These are phyloP conservation scores for Odonthalia washingtoniensis DNA, from an alignment of 31 red algal genomes.

Conservation along the genomic window DNA sequence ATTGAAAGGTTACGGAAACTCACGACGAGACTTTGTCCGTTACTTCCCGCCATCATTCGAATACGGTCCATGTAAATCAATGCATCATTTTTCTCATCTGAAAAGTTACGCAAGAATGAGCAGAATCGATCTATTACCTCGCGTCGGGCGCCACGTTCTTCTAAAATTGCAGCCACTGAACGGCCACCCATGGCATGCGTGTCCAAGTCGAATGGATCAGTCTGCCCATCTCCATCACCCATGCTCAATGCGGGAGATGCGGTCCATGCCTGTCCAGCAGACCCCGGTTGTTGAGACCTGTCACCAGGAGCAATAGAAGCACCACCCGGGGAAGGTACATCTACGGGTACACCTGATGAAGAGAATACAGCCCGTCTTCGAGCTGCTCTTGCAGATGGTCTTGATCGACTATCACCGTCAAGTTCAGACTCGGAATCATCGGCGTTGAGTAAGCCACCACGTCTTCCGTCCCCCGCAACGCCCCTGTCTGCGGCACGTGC, in stretches of 20 bases:
- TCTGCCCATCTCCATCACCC: conserved; percentile 38
- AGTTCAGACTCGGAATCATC: conserved; percentile 64
- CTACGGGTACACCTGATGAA: not conserved
- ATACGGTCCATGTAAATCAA: conserved; percentile 89
- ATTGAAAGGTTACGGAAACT: conserved; percentile 82
- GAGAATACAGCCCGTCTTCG: not conserved
- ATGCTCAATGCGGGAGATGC: conserved; percentile 52
- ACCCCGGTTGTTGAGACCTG: conserved; percentile 7
- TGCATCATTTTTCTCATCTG: conserved; percentile 83
- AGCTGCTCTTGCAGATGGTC: not conserved
- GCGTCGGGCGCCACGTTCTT: conserved; percentile 63
- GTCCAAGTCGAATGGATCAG: conserved; percentile 71
- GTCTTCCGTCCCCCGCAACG: not conserved
- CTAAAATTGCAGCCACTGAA: conserved; percentile 54
- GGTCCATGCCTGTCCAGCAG: conserved; percentile 5
- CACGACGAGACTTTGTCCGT: conserved; percentile 88
- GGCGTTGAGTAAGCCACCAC: conserved; percentile 44
- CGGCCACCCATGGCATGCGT: conserved; percentile 65
- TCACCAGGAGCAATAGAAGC: conserved; percentile 26
- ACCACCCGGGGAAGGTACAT: not conserved
- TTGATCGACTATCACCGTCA: conserved; percentile 46
- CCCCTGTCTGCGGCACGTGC: conserved; percentile 28
- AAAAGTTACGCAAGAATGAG: conserved; percentile 73
- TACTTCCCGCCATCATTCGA: conserved; percentile 87
- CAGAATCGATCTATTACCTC: conserved; percentile 79